Evolutionary conservation across 805 yeast species (phyloP), one percentile per base, ranked within the genome.

Genomic region (Wickerhamiella sorbophila): DNA sequence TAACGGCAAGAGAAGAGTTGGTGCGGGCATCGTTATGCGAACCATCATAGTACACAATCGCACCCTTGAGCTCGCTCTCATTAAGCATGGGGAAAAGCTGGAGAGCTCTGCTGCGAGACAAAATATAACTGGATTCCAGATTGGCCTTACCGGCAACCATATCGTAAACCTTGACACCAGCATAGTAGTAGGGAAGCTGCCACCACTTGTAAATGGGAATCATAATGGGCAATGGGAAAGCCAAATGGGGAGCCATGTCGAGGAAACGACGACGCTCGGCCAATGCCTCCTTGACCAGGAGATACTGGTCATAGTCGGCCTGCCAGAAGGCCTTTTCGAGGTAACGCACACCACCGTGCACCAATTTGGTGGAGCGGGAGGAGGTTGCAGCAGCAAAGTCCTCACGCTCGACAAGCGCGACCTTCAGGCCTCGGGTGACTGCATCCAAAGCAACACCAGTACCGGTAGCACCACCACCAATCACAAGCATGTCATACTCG

Each of bases 381-480:
- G 94, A 81, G 14, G 96, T 88, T 33, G 95, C 95, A 8, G 85
- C 71, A 5, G 95, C 94, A 57, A 81, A 87, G 66, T 87, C 97
- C 49, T 75, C 76, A 57, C 79, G 79, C 62, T 87, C 97, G 45
- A 87, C 71, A 44, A 87, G 61, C 40, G 93, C 82, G 34, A 85
- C 95, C 56, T 84, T 82, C 52, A 86, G 72, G 38, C 96, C 96
- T 61, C 97, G 72, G 34, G 93, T 73, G 22, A 79, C 73, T 31
- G 95, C 95, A 63, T 87, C 97, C 35, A 87, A 66, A 1, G 95
- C 96, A 38, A 84, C 74, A 46, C 96, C 97, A 4, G 95, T 67
- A 48, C 97, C 97, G 14, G 91, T 79, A 32, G 96, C 96, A 58
- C 97, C 97, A 51, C 95, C 96, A 47, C 97, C 97, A 51, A 88